Base-by-base conservation (phyloP, 2,329 filamentous ascomycete species). In the Rugonectria rugulosa region DNA sequence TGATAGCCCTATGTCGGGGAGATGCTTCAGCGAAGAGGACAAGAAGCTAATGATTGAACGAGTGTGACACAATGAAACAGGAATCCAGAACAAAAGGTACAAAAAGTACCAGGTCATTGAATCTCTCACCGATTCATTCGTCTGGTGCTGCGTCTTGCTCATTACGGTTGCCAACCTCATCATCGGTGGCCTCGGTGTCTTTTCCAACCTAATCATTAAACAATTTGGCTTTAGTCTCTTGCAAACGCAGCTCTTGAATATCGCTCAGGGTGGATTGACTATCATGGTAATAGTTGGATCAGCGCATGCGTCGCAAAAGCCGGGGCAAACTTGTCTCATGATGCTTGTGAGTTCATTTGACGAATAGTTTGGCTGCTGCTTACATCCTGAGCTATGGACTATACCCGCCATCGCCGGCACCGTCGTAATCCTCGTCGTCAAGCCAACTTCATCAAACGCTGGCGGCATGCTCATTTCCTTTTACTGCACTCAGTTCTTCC, bases 1-100 rank as follows among this genome's bases (percentile, higher is more conserved):
- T 0, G 80, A 85, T 60, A 78, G 75, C 36, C 81, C 83, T 0
- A 75, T 78, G 45, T 81, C 78, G 48, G 80, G 81, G 3, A 75
- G 74, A 21, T 84, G 83, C 56, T 70, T 81, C 26, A 73, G 66
- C n/a, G 70, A 75, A 10, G 72, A 74, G 17, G 70, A 79, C 29
- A 76, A 75, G 36, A 63, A 56, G 3, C 46, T 62, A 19, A 56
- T 60, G 46, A 52, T 62, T 7, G 57, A 60, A 10, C 70, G 75
- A 6, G 64, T 78, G 3, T 66, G 75, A 21, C 67, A 62, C 10
- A 75, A 76, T 48, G 67, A 74, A 48, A 75, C 74, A 0, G 74
- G 73, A 10, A 68, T 75, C 48, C 64, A 73, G 58, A 73, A 74
- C 57, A 74, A 56, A 15, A 46, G 65, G 32, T 69, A 70, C 40